These are phyloP conservation scores for Aspergillus egyptiacus DNA, from an alignment of 495 filamentous ascomycete genomes.

Conservation along the genomic window DNA sequence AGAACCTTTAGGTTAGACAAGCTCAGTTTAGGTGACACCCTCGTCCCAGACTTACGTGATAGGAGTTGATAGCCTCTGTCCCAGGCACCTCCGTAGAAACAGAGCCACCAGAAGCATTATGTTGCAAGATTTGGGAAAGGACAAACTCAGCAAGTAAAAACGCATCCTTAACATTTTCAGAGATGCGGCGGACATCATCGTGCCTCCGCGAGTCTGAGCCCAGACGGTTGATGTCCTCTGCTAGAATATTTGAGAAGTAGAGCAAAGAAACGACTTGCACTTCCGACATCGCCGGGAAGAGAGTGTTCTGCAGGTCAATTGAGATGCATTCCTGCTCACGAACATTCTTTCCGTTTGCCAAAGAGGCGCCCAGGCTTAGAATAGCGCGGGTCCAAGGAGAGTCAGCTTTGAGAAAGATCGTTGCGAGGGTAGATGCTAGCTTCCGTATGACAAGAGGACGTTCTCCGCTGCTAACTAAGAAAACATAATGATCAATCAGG, in stretches of 20 bases:
- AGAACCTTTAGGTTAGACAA: not conserved
- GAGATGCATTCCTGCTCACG: constrained; percentile 47
- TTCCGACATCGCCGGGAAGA: constrained; percentile 47
- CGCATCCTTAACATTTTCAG: constrained; percentile 34
- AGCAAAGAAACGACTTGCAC: constrained; percentile 54
- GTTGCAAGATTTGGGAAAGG: constrained; percentile 29
- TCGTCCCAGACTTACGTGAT: constrained; percentile 37
- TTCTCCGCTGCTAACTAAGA: constrained; percentile 51
- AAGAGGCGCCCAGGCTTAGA: constrained; percentile 60
- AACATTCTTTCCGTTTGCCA: constrained; percentile 45
- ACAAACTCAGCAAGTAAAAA: constrained; percentile 35
- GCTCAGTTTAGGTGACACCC: not conserved
- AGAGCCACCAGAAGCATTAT: constrained; percentile 20
- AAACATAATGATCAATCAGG: constrained; percentile 62
- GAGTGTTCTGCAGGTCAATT: constrained; percentile 35
- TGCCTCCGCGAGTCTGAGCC: constrained; percentile 17
- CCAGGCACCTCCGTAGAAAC: constrained; percentile 20
- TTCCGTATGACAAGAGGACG: constrained; percentile 69
- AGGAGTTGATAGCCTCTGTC: constrained; percentile 32
- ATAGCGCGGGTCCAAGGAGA: constrained; percentile 63
- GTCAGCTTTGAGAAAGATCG: constrained; percentile 69
- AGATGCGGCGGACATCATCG: constrained; percentile 19
- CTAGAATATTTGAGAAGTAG: constrained; percentile 67
- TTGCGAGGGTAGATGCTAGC: constrained; percentile 73
- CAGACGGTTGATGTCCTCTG: constrained; percentile 65